A percentile compares a stretch with the other conserved stretches of the same genome.
Evolutionary conservation across 2,329 filamentous ascomycete genomes (phyloP).

Genomic region (Nothomitra cinnamomea): DNA sequence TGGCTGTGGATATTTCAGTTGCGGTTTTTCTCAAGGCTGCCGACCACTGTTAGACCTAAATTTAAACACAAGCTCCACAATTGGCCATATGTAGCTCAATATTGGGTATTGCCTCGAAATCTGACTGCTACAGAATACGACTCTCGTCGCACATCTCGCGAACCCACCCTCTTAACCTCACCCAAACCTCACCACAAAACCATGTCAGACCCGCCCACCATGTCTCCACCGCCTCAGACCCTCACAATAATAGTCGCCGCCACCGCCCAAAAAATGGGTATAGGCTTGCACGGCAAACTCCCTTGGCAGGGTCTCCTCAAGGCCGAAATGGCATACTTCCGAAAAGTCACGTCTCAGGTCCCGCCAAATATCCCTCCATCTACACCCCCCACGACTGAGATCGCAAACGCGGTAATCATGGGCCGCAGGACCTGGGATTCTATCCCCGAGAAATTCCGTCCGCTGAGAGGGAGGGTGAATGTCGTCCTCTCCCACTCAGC

Average conservation of each 20-base stretch:
- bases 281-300: slow-evolving; percentile 60
- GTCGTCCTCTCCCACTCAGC: slow-evolving; percentile 52
- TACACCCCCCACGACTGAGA: slow-evolving; percentile 18
- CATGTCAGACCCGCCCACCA: not conserved
- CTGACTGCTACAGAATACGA: not conserved
- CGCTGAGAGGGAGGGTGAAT: slow-evolving; percentile 64
- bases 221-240: slow-evolving; percentile 18
- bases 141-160: too few species aligned
- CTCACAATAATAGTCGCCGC: slow-evolving; percentile 80
- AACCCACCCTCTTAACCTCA: not conserved
- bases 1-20: not conserved
- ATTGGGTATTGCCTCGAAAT: too few species aligned
- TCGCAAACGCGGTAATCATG: slow-evolving; percentile 72
- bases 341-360: slow-evolving; percentile 63
- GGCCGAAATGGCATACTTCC: slow-evolving; percentile 91
- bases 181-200: not conserved
- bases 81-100: too few species aligned
- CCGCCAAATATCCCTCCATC: slow-evolving; percentile 16
- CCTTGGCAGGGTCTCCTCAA: slow-evolving; percentile 71
- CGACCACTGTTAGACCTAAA: not conserved
- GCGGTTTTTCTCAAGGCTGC: not conserved
- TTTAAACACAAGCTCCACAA: too few species aligned
- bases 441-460: slow-evolving; percentile 63
- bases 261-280: slow-evolving; percentile 72
- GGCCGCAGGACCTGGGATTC: slow-evolving; percentile 93